These are phyloP conservation scores for Neurospora sp. DNA, from an alignment of 495 filamentous ascomycete genomes.

Conservation along the genomic window DNA sequence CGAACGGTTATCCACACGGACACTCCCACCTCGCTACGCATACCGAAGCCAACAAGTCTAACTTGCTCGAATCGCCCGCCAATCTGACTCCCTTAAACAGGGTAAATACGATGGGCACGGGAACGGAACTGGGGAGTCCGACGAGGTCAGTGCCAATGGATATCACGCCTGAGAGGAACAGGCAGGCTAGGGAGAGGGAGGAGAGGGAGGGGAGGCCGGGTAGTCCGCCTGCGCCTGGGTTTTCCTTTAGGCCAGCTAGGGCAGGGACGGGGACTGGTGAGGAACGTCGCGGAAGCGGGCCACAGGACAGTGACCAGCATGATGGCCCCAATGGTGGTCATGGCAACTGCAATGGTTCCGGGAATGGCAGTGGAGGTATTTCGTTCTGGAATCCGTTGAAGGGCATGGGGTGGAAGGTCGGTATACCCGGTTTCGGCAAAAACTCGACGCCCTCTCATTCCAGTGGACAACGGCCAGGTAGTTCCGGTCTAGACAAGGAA, in stretches of 20 bases:
- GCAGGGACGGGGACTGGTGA: neutral
- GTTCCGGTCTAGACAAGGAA: conserved; percentile 14
- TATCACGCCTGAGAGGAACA: neutral
- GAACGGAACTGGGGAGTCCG: neutral
- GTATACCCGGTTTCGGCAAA: neutral
- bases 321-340: too few species aligned
- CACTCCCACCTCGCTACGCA: neutral
- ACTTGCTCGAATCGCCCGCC: neutral
- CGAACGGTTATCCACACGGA: neutral
- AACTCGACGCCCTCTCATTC: conserved; percentile 26
- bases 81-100: neutral
- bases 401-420: neutral
- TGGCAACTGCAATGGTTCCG: neutral
- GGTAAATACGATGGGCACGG: neutral
- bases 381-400: conserved; percentile 20
- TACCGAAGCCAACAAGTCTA: neutral
- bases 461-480: conserved; percentile 19
- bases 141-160: neutral
- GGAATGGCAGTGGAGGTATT: conserved; percentile 7
- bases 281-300: conserved; percentile 27
- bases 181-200: neutral
- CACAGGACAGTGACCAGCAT: too few species aligned
- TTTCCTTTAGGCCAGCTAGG: neutral
- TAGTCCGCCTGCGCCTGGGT: neutral
- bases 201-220: neutral